Evolutionary conservation across 164 flowering plant species (phyloP), one percentile per base, ranked within the genome.

Genomic region (Cinnamomum micranthum): DNA sequence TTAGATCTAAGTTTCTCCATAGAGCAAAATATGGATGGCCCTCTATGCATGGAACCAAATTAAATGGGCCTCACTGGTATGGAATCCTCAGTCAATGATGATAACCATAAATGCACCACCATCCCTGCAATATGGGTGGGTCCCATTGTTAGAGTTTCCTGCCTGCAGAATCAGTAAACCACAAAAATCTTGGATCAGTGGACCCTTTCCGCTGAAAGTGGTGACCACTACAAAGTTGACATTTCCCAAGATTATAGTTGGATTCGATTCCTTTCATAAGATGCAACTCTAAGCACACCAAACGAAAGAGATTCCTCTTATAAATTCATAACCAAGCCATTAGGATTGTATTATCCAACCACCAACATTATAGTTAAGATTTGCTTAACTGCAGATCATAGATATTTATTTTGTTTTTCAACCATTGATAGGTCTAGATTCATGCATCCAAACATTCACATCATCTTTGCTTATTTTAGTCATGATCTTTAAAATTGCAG

Each of bases 241-340:
- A 31, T 66, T 66, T 15, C 19, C 31, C 19, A 13, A n/a, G n/a
- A 67, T 33, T 25, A 67, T 22, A 67, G 41, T 31, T 67, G 6
- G 50, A 67, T 67, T 67, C 69, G 69, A 67, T 67, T 31, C 69
- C 69, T 67, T 67, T 28, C 69, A 31, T 28, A 28, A 13, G 20
- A 4, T 55, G 3, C 5, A 5, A 55, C 4, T 55, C 10, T 64
- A 24, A 24, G 67, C 64, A 64, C 15, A 25, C 23, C 14, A 64
- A 66, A 31, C 19, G 20, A 31, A 14, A 31, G 20, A 12, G 59
- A 55, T 55, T 12, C 60, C 4, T 55, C 60, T 55, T 3, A 55
- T 55, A 17, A 55, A 41, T 31, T 55, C 4, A 55, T 55, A 55
- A 15, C 69, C 47, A 66, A 25, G 6, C 47, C 47, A 31, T 23